Base-by-base conservation (phyloP, 257 asterid species). In the Solanum appendiculatum region DNA sequence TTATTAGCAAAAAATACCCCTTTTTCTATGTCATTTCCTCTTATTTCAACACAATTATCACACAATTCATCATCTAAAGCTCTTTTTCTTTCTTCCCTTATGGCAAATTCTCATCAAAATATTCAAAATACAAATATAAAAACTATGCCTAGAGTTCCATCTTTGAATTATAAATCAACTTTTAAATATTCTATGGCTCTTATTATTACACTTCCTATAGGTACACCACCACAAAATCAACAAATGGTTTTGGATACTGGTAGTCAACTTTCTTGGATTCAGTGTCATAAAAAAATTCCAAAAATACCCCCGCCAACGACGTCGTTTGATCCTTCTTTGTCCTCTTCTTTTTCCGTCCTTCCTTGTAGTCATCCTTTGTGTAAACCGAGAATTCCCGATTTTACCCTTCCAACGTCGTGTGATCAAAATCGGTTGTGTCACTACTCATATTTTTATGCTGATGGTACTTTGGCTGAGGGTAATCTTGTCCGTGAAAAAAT, bases 181-280 rank as follows among this genome's bases (percentile, higher is more conserved):
- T 92, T 96, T 89, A 93, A 92, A 86, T 94, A 95, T 88, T 93
- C 99, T 8, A 92, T 94, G 98, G 98, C 98, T 69, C 94, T 94
- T 88, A 90, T 95, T 25, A 94, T 94, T 9, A 91, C 95, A 16
- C 95, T 97, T 33, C 96, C 98, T 2, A 94, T 97, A 15, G 99
- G 98, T 12, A 95, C 98, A 64, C 99, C 98, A 60, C 96, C 98
- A 20, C 99, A 97, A 93, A 74, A 86, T 3, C 96, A 94, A 86
- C 92, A 90, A 25, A 94, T 95, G 98, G 98, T 95, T 6, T 39
- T 97, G 87, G 99, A 97, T 90, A 97, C 98, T 15, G 98, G 99
- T 25, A 94, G 98, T 92, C 98, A 97, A 91, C 97, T 97, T 13
- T 93, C 98, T 0, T 97, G 98, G 98, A 93, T 92, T 84, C 98